A percentile compares a stretch with the other conserved stretches of the same genome.
phyloP scores from a whole-genome alignment of 192 early-diverging fungal species.

The Lobosporangium transversale region DNA sequence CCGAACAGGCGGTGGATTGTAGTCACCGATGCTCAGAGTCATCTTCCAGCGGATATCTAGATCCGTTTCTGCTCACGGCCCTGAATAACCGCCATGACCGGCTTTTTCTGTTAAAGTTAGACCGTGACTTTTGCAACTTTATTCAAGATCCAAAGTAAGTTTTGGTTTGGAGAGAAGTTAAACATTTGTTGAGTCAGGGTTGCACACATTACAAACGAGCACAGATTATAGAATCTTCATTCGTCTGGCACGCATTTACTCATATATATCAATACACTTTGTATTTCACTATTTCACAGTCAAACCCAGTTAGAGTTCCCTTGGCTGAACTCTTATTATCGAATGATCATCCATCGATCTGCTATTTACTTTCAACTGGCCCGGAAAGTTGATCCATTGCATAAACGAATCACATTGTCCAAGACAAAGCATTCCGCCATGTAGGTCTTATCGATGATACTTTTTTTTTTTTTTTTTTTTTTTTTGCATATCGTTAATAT shows the following conservation, averaged over 20 bases:
- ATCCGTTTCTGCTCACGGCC: slow-evolving; percentile 66
- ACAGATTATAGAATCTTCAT: no score
- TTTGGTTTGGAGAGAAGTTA: not conserved
- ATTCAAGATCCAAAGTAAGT: slow-evolving; percentile 62
- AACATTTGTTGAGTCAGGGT: no score
- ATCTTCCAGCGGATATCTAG: slow-evolving; percentile 54
- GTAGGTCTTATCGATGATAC: slow-evolving; percentile 45
- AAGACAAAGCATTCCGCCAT: slow-evolving; percentile 62
- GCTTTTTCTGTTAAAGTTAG: slow-evolving; percentile 73
- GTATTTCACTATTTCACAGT: slow-evolving; percentile 33
- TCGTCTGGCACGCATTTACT: no score
- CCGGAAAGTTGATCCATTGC: slow-evolving; percentile 62
- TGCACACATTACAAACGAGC: no score
- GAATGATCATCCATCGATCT: slow-evolving; percentile 73
- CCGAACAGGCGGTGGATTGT: no score
- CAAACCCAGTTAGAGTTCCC: slow-evolving; percentile 65
- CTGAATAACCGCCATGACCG: slow-evolving; percentile 71
- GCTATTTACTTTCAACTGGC: slow-evolving; percentile 70
- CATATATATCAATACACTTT: no score
- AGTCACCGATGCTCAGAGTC: no score
- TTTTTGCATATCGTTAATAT: no score
- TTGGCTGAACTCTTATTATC: slow-evolving; percentile 78
- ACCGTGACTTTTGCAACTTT: slow-evolving; percentile 70
- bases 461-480: not conserved
- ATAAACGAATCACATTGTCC: slow-evolving; percentile 63